Base-by-base conservation (phyloP, 805 yeast genomes). In the Middelhovenomyces tepae region DNA sequence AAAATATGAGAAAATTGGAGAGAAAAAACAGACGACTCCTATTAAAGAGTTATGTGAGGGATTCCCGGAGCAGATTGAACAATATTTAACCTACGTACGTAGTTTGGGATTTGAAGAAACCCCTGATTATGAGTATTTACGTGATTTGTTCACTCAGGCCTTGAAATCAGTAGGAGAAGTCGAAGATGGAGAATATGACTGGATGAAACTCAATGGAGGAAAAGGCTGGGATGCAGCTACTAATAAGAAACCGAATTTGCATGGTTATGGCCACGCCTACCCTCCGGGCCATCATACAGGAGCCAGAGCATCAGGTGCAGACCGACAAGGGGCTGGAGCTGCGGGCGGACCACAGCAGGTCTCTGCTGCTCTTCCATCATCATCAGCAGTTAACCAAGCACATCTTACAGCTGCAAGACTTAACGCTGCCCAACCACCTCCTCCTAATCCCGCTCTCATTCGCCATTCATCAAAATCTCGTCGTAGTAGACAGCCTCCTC, bases 181-280 rank as follows among this genome's bases (percentile, higher is more conserved):
- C 22, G 80, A 76, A 32, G 96, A 91, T 59, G 94, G 83, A 28
- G 87, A 83, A 51, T 91, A 86, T 59, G 98, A 91, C 64, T 91
- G 98, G 98, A 84, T 86, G 95, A 82, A 80, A 50, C 67, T 91
- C 47, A 91, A 91, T 56, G 84, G 82, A 36, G 97, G 97, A 39
- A 77, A 78, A 56, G 97, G 97, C 34, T 89, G 95, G 95, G 97
- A 91, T 60, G 72, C 83, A 19, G 65, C 81, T 13, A 74, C 80
- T 42, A 86, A 86, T 60, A 86, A 85, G 56, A 87, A 87, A 59
- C 94, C 95, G 35, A 87, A 87, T 52, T 63, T 87, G 43, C 96
- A 87, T 58, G 97, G 97, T 27, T 87, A 87, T 57, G 96, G 96
- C 22, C 91, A 86, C 57, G 95, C 95, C 42, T 81, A 78, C 47